A percentile compares a stretch with the other conserved stretches of the same genome.
Conservation (phyloP, 1,284 basidiomycete species). For the Puccinia hordei region DNA sequence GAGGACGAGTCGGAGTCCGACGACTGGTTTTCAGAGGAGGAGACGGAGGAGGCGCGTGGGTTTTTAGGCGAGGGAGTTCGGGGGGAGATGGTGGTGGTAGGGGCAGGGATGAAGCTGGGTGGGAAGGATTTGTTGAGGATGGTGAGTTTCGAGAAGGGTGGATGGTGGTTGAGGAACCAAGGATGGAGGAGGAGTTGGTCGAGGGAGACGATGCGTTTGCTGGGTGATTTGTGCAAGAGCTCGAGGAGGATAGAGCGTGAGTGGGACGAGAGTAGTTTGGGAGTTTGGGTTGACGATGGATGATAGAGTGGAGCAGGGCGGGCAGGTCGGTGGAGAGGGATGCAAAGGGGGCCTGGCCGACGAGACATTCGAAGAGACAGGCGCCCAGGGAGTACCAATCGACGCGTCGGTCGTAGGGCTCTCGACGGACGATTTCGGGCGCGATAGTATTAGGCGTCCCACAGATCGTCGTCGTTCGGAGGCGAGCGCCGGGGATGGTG, state of each 20-base stretch:
- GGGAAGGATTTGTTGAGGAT: background rate
- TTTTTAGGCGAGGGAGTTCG: background rate
- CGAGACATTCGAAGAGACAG: constrained; percentile 54
- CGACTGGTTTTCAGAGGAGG: background rate
- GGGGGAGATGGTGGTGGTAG: background rate
- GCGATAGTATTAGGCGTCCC: constrained; percentile 57
- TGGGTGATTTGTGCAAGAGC: background rate
- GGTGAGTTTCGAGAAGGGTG: background rate
- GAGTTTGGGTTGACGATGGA: constrained; percentile 52
- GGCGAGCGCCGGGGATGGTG: background rate
- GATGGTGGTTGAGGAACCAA: background rate
- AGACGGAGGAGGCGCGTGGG: too few species aligned
- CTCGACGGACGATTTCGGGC: constrained; percentile 54
- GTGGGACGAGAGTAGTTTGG: background rate
- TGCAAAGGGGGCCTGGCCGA: constrained; percentile 53
- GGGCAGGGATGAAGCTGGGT: background rate
- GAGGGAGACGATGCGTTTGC: background rate
- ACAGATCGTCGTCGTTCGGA: constrained; percentile 50
- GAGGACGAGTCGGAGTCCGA: background rate
- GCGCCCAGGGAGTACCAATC: constrained; percentile 55
- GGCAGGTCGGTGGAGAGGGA: constrained; percentile 13
- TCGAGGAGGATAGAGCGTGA: background rate
- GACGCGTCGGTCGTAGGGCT: constrained; percentile 54
- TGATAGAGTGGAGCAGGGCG: constrained; percentile 54
- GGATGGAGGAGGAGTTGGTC: background rate